Evolutionary conservation across 2,329 filamentous ascomycete genomes (phyloP).

Genomic region (Phyllosticta paracitricarpa): DNA sequence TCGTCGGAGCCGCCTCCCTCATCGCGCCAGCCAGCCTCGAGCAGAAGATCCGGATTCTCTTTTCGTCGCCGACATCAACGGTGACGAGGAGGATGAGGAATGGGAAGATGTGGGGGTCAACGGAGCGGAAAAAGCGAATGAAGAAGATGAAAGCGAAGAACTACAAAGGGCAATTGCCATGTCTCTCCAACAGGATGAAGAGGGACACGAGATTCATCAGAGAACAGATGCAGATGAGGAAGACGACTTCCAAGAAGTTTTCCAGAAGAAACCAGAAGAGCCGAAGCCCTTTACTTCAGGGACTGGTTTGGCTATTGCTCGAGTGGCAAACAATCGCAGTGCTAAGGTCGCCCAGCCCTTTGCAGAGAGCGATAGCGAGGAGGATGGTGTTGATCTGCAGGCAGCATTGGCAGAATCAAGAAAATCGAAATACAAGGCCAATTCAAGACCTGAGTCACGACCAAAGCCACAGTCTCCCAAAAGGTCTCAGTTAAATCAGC

Average conservation of each 20-base stretch:
- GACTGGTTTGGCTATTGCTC: conserved; percentile 53
- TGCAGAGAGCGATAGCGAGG: conserved; percentile 48
- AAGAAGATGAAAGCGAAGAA: conserved; percentile 58
- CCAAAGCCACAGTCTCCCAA: conserved; percentile 12
- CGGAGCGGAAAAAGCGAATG: conserved; percentile 36
- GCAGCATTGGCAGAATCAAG: conserved; percentile 65
- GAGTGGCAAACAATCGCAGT: conserved; percentile 63
- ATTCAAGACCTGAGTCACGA: not conserved
- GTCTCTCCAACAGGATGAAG: conserved; percentile 55
- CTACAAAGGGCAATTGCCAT: conserved; percentile 73
- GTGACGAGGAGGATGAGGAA: conserved; percentile 28
- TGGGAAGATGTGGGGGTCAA: conserved; percentile 31
- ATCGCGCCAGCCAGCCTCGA: conserved; percentile 14
- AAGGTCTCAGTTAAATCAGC: conserved; percentile 14
- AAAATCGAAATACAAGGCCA: conserved; percentile 32
- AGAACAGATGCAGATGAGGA: conserved; percentile 29
- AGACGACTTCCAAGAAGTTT: conserved; percentile 36
- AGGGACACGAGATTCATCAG: conserved; percentile 28
- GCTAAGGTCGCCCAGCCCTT: conserved; percentile 41
- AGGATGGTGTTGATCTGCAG: conserved; percentile 69
- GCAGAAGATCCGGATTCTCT: conserved; percentile 3
- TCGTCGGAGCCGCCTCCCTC: conserved; percentile 11
- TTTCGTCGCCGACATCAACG: conserved; percentile 28
- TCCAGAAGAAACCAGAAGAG: conserved; percentile 36
- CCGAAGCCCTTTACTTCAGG: conserved; percentile 35